Evolutionary conservation across 257 asterid species (phyloP), one percentile per base, ranked within the genome.

Genomic region (Striga asiatica): DNA sequence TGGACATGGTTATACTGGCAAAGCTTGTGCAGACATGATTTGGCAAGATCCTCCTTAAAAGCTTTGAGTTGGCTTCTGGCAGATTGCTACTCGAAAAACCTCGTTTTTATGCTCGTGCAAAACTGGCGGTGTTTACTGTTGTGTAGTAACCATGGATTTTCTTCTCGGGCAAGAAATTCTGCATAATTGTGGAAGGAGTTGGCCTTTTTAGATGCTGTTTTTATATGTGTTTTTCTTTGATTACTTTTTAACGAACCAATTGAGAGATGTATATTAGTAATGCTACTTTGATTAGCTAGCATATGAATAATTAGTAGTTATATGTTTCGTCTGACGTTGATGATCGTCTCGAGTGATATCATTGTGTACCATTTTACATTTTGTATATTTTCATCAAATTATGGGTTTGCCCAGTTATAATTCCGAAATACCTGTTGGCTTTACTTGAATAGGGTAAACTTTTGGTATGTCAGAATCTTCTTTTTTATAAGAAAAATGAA

Each of bases 1-100:
- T 91, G 50, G 89, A 81, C 69, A 74, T 87, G 87, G 81, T 59
- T 48, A 72, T 72, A 54, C 60, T 91, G 73, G 96, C 98, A 1
- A 84, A 76, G 64, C 71, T 81, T 50, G 85, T 81, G 19, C 80
- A 74, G 58, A 54, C 74, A 6, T 70, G 66, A 67, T n/a, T n/a
- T 17, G 8, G 45, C 3, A 38, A 6, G 45, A 2, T 1, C 41
- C 41, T 13, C 13, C 41, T n/a, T n/a, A n/a, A n/a, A n/a, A n/a
- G n/a, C n/a, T n/a, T n/a, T n/a, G 41, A 34, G 41, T 8, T 11
- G 13, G 45, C 18, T 2, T 38, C 12, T 12, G 45, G 45, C 6
- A 7, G 18, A 38, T n/a, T n/a, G n/a, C n/a, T n/a, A 2, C 12
- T 12, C 45, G 3, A 38, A 2, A 34, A 5, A 29, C 9, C 3